Base-by-base conservation (phyloP, 805 yeast species). In the Nakazawaea siamensis region DNA sequence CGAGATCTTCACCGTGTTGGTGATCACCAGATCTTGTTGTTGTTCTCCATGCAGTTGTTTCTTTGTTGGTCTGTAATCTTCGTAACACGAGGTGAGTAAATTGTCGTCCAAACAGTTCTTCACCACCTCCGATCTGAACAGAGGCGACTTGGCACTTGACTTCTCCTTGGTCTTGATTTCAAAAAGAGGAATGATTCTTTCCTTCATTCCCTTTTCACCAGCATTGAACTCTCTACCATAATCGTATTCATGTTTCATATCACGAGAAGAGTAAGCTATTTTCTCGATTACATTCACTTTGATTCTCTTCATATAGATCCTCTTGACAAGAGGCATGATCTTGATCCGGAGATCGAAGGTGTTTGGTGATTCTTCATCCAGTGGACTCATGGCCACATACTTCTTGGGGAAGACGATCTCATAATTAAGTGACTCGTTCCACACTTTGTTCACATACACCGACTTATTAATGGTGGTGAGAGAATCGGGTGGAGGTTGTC, bases 391-490 rank as follows among this genome's bases (percentile, higher is more conserved):
- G 2, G 82, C 64, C 9, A 81, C 73, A 51, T 66, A 82, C 47
- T 82, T 83, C 39, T 68, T 68, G 0, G 88, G 87, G 39, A 83
- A 68, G 0, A 86, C 70, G 12, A 83, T 67, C 43, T 80, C 80
- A 54, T 83, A 83, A 37, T 76, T 75, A 24, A 83, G 55, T 0
- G 85, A 54, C 37, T 80, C 78, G 45, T 76, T 74, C 92, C 92
- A 83, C 1, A 76, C 66, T 42, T 83, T 66, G 50, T 79, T 80
- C 24, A 83, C 85, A 51, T 77, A 81, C 13, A 83, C 70, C 0
- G 94, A 86, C 49, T 80, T 83, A 49, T 81, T 80, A 6, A 31
- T 31, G 4, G 34, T 36, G 17, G 34, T 31, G 16, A 36, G 14
- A 5, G 32, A 31, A 23, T 36, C 35, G 4, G 35, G 35, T 21